Conservation (phyloP, 2,329 filamentous ascomycete species). For the Aspergillus clavatus region DNA sequence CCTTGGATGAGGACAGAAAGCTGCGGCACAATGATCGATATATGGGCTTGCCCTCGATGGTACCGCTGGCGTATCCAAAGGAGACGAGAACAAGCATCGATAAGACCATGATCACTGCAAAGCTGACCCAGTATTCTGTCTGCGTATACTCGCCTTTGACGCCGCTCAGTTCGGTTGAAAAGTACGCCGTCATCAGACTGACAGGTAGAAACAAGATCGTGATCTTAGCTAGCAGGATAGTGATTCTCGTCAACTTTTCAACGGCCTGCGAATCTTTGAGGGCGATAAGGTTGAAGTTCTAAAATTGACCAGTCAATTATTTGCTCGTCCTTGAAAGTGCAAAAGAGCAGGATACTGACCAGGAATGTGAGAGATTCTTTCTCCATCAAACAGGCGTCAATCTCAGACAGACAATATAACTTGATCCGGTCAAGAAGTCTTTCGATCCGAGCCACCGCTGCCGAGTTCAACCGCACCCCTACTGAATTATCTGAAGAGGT, state of each 20-base stretch:
- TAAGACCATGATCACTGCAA: constrained; percentile 58
- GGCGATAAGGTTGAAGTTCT: constrained; percentile 75
- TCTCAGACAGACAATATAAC: constrained; percentile 59
- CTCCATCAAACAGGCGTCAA: constrained; percentile 61
- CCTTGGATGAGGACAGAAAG: constrained; percentile 31
- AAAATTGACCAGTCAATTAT: constrained; percentile 7
- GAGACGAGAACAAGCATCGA: constrained; percentile 56
- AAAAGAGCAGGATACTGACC: constrained; percentile 40
- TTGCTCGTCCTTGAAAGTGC: no score
- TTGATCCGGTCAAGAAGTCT: constrained; percentile 57
- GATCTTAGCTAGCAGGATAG: constrained; percentile 67
- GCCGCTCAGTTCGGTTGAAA: constrained; percentile 60
- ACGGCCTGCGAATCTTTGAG: constrained; percentile 70
- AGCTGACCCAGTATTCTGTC: constrained; percentile 63
- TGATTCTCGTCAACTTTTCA: constrained; percentile 65
- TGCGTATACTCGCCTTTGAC: constrained; percentile 55
- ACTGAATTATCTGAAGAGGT: constrained; percentile 25
- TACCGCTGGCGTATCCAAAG: constrained; percentile 55
- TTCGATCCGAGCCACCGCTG: constrained; percentile 56
- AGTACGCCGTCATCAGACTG: constrained; percentile 69
- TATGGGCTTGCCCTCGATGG: constrained; percentile 52
- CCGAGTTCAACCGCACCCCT: constrained; percentile 40
- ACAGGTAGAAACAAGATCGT: constrained; percentile 73
- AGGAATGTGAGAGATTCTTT: constrained; percentile 66
- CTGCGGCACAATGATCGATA: constrained; percentile 41